Evolutionary conservation across 768 basidiomycete genomes (phyloP).

Genomic region (Gloeopeniophorella convolvens): DNA sequence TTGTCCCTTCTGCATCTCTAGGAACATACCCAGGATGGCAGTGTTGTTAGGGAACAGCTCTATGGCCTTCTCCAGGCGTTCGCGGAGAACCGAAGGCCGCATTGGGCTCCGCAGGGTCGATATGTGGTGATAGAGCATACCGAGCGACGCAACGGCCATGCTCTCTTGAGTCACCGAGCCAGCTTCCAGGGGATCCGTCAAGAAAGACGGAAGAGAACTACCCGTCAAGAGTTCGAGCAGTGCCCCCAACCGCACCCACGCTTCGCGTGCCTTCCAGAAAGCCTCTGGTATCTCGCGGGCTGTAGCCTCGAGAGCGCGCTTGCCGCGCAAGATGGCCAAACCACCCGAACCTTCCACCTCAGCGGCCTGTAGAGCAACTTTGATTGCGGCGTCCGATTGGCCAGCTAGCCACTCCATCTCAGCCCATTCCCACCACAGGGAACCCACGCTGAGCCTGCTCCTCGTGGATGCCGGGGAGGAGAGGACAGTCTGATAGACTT

Average conservation of each 20-base stretch:
- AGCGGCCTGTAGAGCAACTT: constrained; percentile 48
- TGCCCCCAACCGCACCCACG: constrained; percentile 60
- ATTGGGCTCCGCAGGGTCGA: constrained; percentile 47
- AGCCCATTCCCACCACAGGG: constrained; percentile 79
- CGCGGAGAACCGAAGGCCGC: constrained; percentile 52
- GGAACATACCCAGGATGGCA: constrained; percentile 61
- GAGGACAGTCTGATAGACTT: constrained; percentile 67
- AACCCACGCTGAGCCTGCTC: constrained; percentile 32
- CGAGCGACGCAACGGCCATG: constrained; percentile 46
- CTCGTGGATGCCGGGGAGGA: constrained; percentile 36
- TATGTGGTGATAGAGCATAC: constrained; percentile 57
- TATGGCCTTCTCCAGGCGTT: constrained; percentile 48
- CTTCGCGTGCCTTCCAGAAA: constrained; percentile 51
- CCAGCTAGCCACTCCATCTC: constrained; percentile 76
- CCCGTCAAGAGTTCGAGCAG: constrained; percentile 56
- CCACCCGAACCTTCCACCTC: constrained; percentile 47
- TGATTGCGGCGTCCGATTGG: constrained; percentile 41
- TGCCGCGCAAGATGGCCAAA: constrained; percentile 54
- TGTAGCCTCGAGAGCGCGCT: constrained; percentile 52
- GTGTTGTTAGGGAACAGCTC: constrained; percentile 63
- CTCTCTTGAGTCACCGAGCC: constrained; percentile 41
- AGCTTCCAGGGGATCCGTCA: constrained; percentile 23
- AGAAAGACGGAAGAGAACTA: constrained; percentile 35
- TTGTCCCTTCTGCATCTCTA: constrained; percentile 72
- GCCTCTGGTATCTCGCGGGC: constrained; percentile 23